Percentiles rank a stretch among this genome's conserved stretches.
These are phyloP conservation scores for Alnus glutinosa DNA, from an alignment of 306 rosid genomes.

Conservation along the genomic window DNA sequence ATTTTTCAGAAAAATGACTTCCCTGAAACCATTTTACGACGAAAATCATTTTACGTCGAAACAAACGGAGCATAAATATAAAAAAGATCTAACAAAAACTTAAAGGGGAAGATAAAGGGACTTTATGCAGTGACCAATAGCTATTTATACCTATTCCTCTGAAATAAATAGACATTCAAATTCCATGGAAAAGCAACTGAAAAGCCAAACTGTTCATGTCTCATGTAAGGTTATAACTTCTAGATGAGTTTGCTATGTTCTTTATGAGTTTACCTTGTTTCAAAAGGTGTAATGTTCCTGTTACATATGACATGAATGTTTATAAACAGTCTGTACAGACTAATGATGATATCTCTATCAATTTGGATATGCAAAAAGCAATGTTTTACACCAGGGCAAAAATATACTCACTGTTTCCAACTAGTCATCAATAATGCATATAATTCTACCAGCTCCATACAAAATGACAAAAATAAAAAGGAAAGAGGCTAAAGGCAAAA, in stretches of 20 bases:
- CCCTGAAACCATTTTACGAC: too few relatives aligned
- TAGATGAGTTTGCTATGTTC: conserved; percentile 2
- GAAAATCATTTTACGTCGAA: too few relatives aligned
- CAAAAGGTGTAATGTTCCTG: not conserved
- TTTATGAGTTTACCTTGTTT: not conserved
- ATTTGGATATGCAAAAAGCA: not conserved
- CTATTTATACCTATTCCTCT: not conserved
- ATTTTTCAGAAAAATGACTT: too few relatives aligned
- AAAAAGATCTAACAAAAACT: not conserved
- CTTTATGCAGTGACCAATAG: not conserved
- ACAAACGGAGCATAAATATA: too few relatives aligned
- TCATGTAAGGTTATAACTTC: not conserved
- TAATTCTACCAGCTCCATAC: not conserved
- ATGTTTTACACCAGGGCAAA: not conserved
- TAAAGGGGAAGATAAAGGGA: not conserved
- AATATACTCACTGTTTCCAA: not conserved
- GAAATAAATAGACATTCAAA: not conserved
- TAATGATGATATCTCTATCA: not conserved
- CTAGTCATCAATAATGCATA: not conserved
- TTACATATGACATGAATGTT: not conserved
- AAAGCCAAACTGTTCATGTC: not conserved
- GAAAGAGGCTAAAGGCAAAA: not conserved
- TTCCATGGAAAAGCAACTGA: not conserved
- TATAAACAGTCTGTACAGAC: not conserved
- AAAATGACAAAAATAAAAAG: not conserved